A percentile compares a stretch with the other conserved stretches of the same genome.
phyloP scores from a whole-genome alignment of 148 eudicot genomes.

The Fagopyrum esculentum region DNA sequence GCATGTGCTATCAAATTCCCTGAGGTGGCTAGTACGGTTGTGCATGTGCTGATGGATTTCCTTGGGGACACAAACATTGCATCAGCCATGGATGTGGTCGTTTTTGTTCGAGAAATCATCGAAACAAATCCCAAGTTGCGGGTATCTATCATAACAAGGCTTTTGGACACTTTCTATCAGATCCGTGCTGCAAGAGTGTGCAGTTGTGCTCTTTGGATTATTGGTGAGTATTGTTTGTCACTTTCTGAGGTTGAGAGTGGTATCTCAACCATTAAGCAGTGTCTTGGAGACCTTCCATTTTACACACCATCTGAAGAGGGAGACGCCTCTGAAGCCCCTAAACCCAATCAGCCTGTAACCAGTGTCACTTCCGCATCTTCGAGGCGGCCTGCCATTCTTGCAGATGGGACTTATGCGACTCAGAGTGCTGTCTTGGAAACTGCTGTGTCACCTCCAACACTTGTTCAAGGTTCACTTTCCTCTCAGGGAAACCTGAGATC shows the following conservation, averaged over 20 bases:
- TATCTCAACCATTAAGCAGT: conserved; percentile 72
- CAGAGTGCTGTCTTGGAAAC: conserved; percentile 94
- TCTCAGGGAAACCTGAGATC: conserved; percentile 82
- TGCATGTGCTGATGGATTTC: conserved; percentile 95
- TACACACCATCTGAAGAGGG: conserved; percentile 71
- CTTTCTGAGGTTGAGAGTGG: conserved; percentile 92
- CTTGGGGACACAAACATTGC: conserved; percentile 89
- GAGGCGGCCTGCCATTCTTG: conserved; percentile 84
- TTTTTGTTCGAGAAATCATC: conserved; percentile 83
- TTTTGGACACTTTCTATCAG: conserved; percentile 88
- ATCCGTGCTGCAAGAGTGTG: conserved; percentile 90
- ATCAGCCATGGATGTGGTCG: conserved; percentile 86
- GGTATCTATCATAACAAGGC: conserved; percentile 79
- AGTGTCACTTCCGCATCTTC: conserved; percentile 69
- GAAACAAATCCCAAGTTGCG: conserved; percentile 92
- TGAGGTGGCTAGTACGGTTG: conserved; percentile 96
- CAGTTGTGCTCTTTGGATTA: conserved; percentile 91
- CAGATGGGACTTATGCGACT: conserved; percentile 96
- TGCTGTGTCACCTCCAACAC: conserved; percentile 65
- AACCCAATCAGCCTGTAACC: conserved; percentile 52
- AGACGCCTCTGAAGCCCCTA: conserved; percentile 57
- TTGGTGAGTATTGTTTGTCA: conserved; percentile 85
- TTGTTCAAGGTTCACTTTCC: conserved; percentile 67
- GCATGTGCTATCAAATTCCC: conserved; percentile 93
- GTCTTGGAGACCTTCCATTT: conserved; percentile 89